Conservation (phyloP, 345 rosid species). For the Angophora floribunda region DNA sequence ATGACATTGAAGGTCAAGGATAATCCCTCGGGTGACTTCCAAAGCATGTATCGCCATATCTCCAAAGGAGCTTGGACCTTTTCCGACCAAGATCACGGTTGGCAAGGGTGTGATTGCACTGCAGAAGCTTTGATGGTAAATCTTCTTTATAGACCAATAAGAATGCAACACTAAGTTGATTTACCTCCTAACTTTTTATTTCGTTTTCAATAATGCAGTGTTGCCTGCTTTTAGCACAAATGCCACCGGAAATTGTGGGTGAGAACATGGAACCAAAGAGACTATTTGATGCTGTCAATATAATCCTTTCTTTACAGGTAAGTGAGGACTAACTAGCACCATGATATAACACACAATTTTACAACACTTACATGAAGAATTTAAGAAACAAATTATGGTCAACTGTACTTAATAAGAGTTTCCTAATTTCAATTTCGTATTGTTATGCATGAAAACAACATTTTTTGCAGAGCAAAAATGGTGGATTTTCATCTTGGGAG, state of each 20-base stretch:
- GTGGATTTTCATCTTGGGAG: constrained; percentile 40
- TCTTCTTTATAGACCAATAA: too few relatives aligned
- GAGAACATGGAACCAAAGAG: constrained; percentile 16
- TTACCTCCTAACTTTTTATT: too few relatives aligned
- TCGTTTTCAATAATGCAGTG: constrained; percentile 2
- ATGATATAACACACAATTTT: too few relatives aligned
- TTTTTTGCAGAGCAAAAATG: constrained; percentile 19
- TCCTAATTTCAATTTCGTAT: too few relatives aligned
- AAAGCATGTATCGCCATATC: constrained; percentile 12
- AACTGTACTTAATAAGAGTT: too few relatives aligned
- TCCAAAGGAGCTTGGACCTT: constrained; percentile 30
- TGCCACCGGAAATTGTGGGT: constrained; percentile 19
- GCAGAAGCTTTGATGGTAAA: constrained; percentile 22
- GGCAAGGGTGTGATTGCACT: constrained; percentile 27
- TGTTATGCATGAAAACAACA: too few relatives aligned
- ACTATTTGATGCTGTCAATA: constrained; percentile 28
- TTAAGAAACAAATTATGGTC: too few relatives aligned
- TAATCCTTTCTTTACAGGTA: constrained; percentile 30
- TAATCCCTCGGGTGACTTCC: constrained; percentile 17
- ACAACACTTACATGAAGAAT: too few relatives aligned
- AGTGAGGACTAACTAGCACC: not conserved
- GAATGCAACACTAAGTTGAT: not conserved
- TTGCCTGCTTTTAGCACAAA: constrained; percentile 18
- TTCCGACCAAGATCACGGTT: constrained; percentile 22
- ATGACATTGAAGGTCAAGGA: constrained; percentile 3